Base-by-base conservation (phyloP, 441 rosid species). In the Mallotus japonicus region DNA sequence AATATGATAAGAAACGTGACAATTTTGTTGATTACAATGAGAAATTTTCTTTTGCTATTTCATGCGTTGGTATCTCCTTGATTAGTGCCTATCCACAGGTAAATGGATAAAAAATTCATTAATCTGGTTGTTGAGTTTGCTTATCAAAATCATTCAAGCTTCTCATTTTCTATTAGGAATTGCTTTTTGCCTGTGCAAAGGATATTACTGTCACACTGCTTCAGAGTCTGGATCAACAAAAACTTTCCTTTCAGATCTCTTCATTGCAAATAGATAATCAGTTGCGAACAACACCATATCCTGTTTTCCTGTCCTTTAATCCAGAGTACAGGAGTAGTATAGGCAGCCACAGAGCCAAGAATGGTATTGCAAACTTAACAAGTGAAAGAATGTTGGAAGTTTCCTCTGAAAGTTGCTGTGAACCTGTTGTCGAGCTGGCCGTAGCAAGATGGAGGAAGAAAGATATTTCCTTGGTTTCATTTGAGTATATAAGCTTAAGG, bases 181-280 rank as follows among this genome's bases (percentile, higher is more conserved):
- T 95, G 85, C 87, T 95, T 80, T 95, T 88, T 87, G 97, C 88
- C 55, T 89, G 92, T 86, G 92, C 91, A 53, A 87, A 85, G 85
- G 87, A 87, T 80, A 76, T 92, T 70, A 83, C 82, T 28, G 55
- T 91, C 68, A 85, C 86, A 58, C 76, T 95, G 64, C 87, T 79
- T 75, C 99, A 92, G 85, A 91, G 92, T 81, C 78, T 89, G 71
- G 98, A 91, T 81, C 95, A 81, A 78, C 99, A 90, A 82, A 89
- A 84, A 82, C 84, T 91, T 81, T 87, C 84, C 71, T 88, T 92
- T 86, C 90, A 86, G 73, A 81, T 92, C 55, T 83, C 89, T 69
- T 91, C 90, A 74, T 65, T 95, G 76, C 99, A 92, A 86, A 85
- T 95, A 67, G 99, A 95, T 82, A 95, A 95, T 81, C 95, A 90